A percentile compares a stretch with the other conserved stretches of the same genome.
Evolutionary conservation across 2,329 filamentous ascomycete species (phyloP).

Genomic region (Kalaharituber pfeilii): DNA sequence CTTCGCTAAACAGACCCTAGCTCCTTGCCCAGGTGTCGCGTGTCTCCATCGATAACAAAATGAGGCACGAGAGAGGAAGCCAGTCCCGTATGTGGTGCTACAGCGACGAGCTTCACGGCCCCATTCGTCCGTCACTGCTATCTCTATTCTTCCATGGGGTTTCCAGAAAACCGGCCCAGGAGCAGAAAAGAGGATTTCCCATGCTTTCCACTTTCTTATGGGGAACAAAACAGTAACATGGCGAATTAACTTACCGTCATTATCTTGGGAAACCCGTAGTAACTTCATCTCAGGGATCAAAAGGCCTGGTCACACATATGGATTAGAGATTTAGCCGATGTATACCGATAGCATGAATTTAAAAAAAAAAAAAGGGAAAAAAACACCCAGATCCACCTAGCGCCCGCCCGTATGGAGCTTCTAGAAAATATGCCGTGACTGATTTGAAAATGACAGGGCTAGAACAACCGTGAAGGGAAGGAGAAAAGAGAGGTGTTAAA

Average conservation of each 20-base stretch:
- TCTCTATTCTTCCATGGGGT: neutral
- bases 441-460: too few relatives aligned
- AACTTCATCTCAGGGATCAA: conserved; percentile 64
- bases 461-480: neutral
- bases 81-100: too few relatives aligned
- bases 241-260: conserved; percentile 31
- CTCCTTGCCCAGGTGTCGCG: too few relatives aligned
- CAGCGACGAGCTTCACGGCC: neutral
- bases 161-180: neutral
- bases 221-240: too few relatives aligned
- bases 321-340: neutral
- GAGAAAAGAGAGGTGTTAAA: conserved; percentile 8
- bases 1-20: too few relatives aligned
- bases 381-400: neutral
- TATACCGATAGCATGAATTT: neutral
- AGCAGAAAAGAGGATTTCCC: neutral
- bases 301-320: conserved; percentile 35
- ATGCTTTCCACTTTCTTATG: too few relatives aligned
- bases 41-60: too few relatives aligned
- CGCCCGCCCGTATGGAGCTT: neutral
- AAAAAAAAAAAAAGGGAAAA: too few relatives aligned
- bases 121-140: neutral
- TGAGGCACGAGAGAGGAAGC: too few relatives aligned
- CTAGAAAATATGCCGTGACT: neutral
- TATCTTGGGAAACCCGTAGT: conserved; percentile 43